Percentiles rank a stretch among this genome's conserved stretches.
Conservation (phyloP, 2,329 filamentous ascomycete species). For the Verticillium nubilum region DNA sequence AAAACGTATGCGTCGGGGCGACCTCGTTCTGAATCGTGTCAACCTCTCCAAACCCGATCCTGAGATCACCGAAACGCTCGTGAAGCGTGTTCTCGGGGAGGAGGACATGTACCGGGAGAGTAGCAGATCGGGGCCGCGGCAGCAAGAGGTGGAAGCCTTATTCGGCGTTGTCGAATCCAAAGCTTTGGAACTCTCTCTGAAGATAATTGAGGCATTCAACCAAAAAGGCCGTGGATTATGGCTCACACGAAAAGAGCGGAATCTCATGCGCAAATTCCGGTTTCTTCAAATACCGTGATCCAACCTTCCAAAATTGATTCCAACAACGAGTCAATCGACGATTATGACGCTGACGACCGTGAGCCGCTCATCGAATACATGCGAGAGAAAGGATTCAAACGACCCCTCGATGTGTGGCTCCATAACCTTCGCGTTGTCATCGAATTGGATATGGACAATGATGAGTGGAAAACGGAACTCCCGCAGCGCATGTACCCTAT, state of each 20-base stretch:
- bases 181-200: conserved; percentile 11
- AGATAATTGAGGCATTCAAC: conserved; percentile 13
- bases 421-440: conserved; percentile 17
- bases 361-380: conserved; percentile 16
- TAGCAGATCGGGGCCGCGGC: conserved; percentile 2
- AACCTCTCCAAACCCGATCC: conserved; percentile 13
- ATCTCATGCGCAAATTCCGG: conserved; percentile 36
- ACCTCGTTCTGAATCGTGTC: conserved; percentile 18
- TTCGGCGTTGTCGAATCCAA: conserved; percentile 17
- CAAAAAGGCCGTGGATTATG: conserved; percentile 4
- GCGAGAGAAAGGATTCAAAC: conserved; percentile 13
- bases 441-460: background rate
- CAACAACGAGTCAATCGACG: conserved; percentile 22
- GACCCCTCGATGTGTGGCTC: conserved; percentile 22
- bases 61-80: conserved; percentile 14
- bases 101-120: conserved; percentile 20
- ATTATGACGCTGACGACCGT: conserved; percentile 23
- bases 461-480: conserved; percentile 15
- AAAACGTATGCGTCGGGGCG: conserved; percentile 12
- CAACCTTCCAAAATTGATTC: conserved; percentile 26
- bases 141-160: conserved; percentile 18
- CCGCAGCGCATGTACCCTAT: conserved; percentile 14
- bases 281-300: conserved; percentile 40
- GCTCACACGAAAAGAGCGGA: conserved; percentile 15
- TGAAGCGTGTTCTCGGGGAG: conserved; percentile 16